Base-by-base conservation (phyloP, 768 basidiomycete genomes). In the Auricularia cornea region DNA sequence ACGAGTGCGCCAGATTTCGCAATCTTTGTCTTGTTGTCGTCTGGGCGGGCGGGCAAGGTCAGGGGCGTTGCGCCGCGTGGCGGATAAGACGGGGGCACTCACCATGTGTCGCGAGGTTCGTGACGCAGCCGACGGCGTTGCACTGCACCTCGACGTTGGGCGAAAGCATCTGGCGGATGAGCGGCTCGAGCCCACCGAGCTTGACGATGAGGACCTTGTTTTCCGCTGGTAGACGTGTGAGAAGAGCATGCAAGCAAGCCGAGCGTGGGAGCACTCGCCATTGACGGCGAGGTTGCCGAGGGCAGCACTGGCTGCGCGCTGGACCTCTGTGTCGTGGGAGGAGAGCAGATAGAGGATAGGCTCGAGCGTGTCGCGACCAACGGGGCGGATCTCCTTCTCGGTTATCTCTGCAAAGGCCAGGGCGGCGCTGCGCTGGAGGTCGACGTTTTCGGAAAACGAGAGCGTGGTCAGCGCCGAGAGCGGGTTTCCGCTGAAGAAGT, bases 1-100 rank as follows among this genome's bases (percentile, higher is more conserved):
- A 97, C 93, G 62, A 99, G 81, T n/a, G 97, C 97, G 56, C 97
- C 97, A 11, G 94, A 97, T 82, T 98, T 98, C 44, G 97, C 97
- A 63, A 99, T 99, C 83, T 96, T 97, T 60, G 94, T 97, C 83
- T 99, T 99, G 83, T 99, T 99, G 74, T 99, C 97, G 71, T 99
- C 95, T 97, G 66, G 16, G 60, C 64, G 10, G 26, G 44, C n/a
- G 6, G 62, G 52, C 61, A 59, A 33, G 68, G 59, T 63, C 60
- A 28, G 61, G 67, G 62, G 63, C 62, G 18, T 30, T n/a, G 35
- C 44, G 38, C 62, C 54, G 26, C n/a, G 51, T 63, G 60, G 68
- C 14, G 52, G 32, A 54, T 41, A 33, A 62, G 40, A n/a, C n/a
- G n/a, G 63, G 65, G 61, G 61, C 30, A 74, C 85, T 62, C 63